These are phyloP conservation scores for Eustoma russellianum DNA, from an alignment of 257 asterid genomes.

Conservation along the genomic window DNA sequence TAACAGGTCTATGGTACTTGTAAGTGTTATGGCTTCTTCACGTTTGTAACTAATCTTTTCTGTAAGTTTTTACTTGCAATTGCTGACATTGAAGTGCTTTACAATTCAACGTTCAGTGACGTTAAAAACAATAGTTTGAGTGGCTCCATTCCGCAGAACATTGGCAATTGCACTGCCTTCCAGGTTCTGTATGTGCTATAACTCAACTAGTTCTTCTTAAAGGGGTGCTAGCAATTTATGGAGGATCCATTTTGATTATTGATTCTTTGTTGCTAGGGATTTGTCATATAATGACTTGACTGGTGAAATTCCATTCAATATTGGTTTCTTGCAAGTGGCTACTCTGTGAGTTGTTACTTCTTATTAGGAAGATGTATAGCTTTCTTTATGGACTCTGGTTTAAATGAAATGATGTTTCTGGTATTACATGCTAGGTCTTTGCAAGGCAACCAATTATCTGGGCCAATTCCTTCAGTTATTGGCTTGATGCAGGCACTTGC, in stretches of 20 bases:
- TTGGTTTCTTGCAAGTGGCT: constrained; percentile 98
- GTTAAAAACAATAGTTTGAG: constrained; percentile 90
- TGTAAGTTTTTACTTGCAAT: background rate
- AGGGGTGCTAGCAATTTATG: background rate
- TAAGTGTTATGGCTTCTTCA: constrained; percentile 30
- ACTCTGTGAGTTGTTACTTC: constrained; percentile 57
- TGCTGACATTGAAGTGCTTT: background rate
- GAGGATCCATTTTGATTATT: background rate
- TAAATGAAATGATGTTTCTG: too few relatives aligned
- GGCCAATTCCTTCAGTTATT: constrained; percentile 79
- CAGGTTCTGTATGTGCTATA: constrained; percentile 89
- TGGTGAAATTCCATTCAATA: constrained; percentile 88
- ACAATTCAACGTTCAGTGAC: constrained; percentile 42
- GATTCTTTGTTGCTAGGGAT: constrained; percentile 45
- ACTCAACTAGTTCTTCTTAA: background rate
- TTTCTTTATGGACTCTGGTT: background rate
- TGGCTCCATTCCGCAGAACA: constrained; percentile 69
- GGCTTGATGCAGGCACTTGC: constrained; percentile 99
- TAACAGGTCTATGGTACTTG: constrained; percentile 96
- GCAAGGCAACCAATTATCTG: constrained; percentile 60
- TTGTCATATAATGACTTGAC: constrained; percentile 71
- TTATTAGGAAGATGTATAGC: background rate
- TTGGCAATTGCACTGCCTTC: constrained; percentile 94
- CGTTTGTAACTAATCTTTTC: background rate
- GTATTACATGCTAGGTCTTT: constrained; percentile 26